These are phyloP conservation scores for Irpex lacteus DNA, from an alignment of 1,284 basidiomycete species.

Conservation along the genomic window DNA sequence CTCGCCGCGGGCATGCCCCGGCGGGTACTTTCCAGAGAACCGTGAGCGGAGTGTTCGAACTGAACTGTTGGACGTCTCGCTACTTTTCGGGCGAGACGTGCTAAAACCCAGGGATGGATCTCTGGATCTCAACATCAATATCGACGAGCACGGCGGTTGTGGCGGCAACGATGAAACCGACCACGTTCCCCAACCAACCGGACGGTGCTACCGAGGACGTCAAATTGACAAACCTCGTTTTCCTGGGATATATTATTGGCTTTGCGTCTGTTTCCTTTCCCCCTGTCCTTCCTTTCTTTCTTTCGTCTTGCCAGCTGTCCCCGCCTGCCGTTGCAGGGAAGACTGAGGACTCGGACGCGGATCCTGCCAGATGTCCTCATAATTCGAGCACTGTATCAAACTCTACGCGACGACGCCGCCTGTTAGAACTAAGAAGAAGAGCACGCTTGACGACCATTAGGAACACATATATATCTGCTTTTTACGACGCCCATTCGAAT, in stretches of 20 bases:
- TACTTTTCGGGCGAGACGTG: not conserved
- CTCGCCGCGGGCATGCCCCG: not conserved
- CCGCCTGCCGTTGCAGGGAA: not conserved
- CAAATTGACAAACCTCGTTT: constrained; percentile 5
- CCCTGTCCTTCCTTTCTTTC: constrained; percentile 9
- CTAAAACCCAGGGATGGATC: not conserved
- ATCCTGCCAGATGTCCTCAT: not conserved
- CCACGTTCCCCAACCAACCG: constrained; percentile 7
- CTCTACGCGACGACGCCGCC: not conserved
- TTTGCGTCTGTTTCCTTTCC: constrained; percentile 10
- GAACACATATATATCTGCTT: not conserved
- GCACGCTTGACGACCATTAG: not conserved
- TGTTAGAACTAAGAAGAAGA: not conserved
- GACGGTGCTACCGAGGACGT: constrained; percentile 1
- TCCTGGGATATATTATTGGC: constrained; percentile 12
- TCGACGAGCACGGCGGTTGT: not conserved
- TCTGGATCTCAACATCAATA: not conserved
- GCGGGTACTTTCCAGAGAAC: not conserved
- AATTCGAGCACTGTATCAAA: not conserved
- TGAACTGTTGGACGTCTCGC: not conserved
- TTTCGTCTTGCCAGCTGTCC: constrained; percentile 10
- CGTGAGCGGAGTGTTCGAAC: not conserved
- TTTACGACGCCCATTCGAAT: not conserved
- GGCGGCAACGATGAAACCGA: constrained; percentile 1
- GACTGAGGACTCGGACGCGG: not conserved